Conservation (phyloP, 352 stramenopile genomes). For the Blastocystis sp. region DNA sequence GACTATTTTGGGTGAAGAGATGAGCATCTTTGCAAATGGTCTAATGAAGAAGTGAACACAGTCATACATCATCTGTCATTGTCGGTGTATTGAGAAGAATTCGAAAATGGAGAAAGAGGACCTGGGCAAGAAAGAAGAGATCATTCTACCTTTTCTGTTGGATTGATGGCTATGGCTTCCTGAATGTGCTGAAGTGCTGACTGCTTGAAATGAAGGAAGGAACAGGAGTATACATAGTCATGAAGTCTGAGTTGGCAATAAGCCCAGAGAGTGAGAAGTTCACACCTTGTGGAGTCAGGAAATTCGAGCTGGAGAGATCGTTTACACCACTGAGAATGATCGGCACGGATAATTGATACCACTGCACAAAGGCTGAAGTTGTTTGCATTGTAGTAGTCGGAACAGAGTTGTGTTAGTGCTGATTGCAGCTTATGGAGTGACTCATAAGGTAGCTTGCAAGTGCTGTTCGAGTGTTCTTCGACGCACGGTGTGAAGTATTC, state of each 20-base stretch:
- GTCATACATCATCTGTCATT: neutral
- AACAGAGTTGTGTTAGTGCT: neutral
- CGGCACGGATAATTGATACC: neutral
- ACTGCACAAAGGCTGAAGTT: conserved; percentile 6
- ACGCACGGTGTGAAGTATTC: neutral
- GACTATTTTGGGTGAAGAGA: neutral
- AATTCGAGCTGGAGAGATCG: neutral
- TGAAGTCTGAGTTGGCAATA: conserved; percentile 8
- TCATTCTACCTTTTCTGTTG: neutral
- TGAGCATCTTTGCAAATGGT: neutral
- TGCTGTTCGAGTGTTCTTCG: neutral
- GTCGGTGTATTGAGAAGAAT: neutral
- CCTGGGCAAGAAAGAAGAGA: neutral
- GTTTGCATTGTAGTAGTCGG: conserved; percentile 23
- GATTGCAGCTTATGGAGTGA: neutral
- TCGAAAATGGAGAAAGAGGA: conserved; percentile 11
- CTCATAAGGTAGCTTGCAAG: neutral
- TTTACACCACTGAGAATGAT: conserved; percentile 19
- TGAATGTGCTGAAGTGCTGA: conserved; percentile 5
- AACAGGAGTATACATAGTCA: neutral
- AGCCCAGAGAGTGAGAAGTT: conserved; percentile 18
- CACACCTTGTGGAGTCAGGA: neutral
- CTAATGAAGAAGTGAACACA: neutral
- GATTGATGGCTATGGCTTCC: neutral
- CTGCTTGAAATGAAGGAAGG: neutral